Conservation (phyloP, 768 basidiomycete species). For the Boletus reticulatus region DNA sequence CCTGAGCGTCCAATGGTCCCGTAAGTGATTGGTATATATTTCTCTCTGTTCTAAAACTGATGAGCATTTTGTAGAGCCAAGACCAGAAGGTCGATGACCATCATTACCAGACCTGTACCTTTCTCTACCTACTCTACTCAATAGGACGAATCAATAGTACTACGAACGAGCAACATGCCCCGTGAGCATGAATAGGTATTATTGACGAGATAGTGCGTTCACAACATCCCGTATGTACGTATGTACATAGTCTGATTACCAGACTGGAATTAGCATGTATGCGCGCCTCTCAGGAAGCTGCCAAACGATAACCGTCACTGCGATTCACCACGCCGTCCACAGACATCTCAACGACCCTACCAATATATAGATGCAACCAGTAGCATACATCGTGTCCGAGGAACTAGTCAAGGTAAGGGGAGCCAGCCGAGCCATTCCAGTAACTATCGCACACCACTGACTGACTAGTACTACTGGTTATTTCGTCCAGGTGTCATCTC, state of each 20-base stretch:
- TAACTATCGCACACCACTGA: no score
- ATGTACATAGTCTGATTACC: no score
- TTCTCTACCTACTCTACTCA: background rate
- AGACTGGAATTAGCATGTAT: no score
- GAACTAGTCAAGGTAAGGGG: conserved; percentile 50
- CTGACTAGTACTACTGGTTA: background rate
- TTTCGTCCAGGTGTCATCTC: conserved; percentile 40
- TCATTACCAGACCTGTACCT: conserved; percentile 2
- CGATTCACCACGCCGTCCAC: no score
- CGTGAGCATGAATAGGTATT: background rate
- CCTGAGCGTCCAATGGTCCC: conserved; percentile 63
- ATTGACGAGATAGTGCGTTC: background rate
- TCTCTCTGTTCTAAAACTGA: background rate
- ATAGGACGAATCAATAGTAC: background rate
- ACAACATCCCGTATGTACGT: no score
- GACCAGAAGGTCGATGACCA: conserved; percentile 39
- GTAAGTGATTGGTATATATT: conserved; percentile 39
- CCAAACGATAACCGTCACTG: no score
- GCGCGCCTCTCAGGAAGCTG: no score
- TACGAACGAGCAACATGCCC: background rate
- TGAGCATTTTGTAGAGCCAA: conserved; percentile 34
- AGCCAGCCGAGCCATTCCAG: background rate
- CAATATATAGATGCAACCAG: conserved; percentile 13
- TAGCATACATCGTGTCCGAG: conserved; percentile 56
- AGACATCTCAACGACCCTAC: background rate